Evolutionary conservation across 805 yeast genomes (phyloP), one percentile per base, ranked within the genome.

Genomic region (Tetrapisispora arboricola): DNA sequence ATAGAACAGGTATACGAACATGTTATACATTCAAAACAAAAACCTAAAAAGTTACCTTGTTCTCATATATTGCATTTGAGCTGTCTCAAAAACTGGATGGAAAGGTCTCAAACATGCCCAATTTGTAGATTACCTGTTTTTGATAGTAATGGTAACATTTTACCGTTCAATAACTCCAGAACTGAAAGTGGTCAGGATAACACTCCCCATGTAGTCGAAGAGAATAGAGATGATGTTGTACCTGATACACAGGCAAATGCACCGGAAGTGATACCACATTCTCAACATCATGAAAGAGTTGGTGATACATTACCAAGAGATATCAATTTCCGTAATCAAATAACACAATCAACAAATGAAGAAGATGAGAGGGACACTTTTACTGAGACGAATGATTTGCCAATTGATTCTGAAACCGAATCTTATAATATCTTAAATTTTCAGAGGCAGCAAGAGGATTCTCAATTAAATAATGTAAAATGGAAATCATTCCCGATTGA

Each of bases 1-100:
- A 43, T 35, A 20, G 30, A 35, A 22, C 40, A 43, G 17, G 16
- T 34, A 34, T 30, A 33, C 32, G 11, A 44, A 38, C 19, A 15
- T 18, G 30, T 28, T 20, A 24, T 33, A 2, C 27, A 33, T 21
- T 39, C 42, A 18, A 39, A 40, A 16, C 45, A 43, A 30, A 67
- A 63, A 37, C 95, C 97, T 4, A 86, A 85, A 59, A 81, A 73
- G 54, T 67, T 92, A 37, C 70, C 67, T 1, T 92, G 98, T 67
- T 83, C 85, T 20, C 98, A 92, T 60, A 80, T 85, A 36, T 69
- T 90, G 43, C 98, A 92, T 58, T 65, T 82, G 63, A 88, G 92
- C 4, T 92, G 98, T 60, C 70, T 92, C 46, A 83, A 85, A 54
- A 80, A 83, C 49, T 92, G 98, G 98, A 68, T 92, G 50, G 94